Percentiles rank a stretch among this genome's conserved stretches.
Evolutionary conservation across 805 yeast genomes (phyloP).

Genomic region (Barnettozyma vustinii): DNA sequence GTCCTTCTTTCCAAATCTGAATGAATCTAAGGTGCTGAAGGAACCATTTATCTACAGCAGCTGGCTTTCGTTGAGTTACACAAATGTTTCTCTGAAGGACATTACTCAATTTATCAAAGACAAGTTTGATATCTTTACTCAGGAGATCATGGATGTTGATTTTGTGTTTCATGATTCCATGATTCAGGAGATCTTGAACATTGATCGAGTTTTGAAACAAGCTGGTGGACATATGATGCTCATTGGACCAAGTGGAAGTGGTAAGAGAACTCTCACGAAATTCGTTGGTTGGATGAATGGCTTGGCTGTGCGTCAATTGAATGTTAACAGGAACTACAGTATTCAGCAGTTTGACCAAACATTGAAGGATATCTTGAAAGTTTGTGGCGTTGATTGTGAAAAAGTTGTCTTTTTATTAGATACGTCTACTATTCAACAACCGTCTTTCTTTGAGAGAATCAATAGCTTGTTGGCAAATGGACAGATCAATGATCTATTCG

Average conservation of each 20-base stretch:
- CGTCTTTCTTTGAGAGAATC: conserved; percentile 85
- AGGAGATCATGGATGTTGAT: conserved; percentile 63
- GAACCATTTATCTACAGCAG: conserved; percentile 62
- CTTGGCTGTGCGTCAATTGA: conserved; percentile 50
- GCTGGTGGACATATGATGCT: conserved; percentile 87
- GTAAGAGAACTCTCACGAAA: conserved; percentile 67
- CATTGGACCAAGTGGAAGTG: conserved; percentile 79
- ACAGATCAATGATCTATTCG: conserved; percentile 85
- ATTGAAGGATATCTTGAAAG: conserved; percentile 46
- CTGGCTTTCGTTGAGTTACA: conserved; percentile 67
- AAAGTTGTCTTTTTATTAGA: conserved; percentile 69
- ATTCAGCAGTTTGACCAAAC: conserved; percentile 63
- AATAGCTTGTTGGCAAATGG: conserved; percentile 90
- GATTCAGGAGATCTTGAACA: conserved; percentile 67
- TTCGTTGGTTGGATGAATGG: conserved; percentile 95
- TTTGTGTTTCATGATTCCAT: conserved; percentile 64
- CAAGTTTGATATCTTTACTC: conserved; percentile 64
- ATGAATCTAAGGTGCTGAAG: conserved; percentile 30
- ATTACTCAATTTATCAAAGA: conserved; percentile 53
- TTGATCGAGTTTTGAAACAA: conserved; percentile 78
- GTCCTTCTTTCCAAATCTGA: conserved; percentile 42
- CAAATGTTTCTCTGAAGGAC: conserved; percentile 44
- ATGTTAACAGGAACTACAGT: conserved; percentile 47
- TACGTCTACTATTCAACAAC: conserved; percentile 69
- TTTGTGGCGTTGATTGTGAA: conserved; percentile 51